Evolutionary conservation across 2,329 filamentous ascomycete genomes (phyloP).

Genomic region (Pseudogymnoascus sp.): DNA sequence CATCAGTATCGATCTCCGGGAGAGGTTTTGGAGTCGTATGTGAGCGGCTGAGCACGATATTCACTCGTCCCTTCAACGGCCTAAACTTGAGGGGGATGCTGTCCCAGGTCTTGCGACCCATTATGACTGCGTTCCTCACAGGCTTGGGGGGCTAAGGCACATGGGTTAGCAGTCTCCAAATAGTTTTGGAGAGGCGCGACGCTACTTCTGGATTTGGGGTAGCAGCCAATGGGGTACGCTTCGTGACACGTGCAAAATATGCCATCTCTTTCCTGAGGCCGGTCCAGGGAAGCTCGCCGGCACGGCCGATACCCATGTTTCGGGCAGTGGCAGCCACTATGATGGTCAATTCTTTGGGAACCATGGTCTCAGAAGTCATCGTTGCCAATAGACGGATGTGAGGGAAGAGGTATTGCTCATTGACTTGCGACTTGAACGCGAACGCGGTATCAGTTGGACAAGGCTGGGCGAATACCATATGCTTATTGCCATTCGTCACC

Average conservation of each 20-base stretch:
- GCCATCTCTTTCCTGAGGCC: conserved; percentile 85
- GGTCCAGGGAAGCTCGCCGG: conserved; percentile 79
- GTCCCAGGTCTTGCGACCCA: conserved; percentile 97
- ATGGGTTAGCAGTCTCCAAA: conserved; percentile 5
- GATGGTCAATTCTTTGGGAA: conserved; percentile 60
- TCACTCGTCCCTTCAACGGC: conserved; percentile 71
- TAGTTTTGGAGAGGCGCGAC: conserved; percentile 8
- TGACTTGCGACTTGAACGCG: background rate
- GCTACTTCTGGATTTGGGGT: background rate
- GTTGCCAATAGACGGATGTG: background rate
- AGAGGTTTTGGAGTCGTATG: conserved; percentile 21
- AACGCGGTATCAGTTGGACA: background rate
- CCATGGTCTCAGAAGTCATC: conserved; percentile 11
- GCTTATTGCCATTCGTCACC: conserved; percentile 2
- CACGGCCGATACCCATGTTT: conserved; percentile 77
- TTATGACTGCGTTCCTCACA: conserved; percentile 71
- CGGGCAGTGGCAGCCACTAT: conserved; percentile 85
- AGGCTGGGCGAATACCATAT: background rate
- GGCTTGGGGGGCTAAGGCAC: background rate
- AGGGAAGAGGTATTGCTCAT: background rate
- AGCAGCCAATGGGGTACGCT: conserved; percentile 43
- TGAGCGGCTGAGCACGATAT: conserved; percentile 68
- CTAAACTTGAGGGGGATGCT: conserved; percentile 72
- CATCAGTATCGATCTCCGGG: conserved; percentile 19
- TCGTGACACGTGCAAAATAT: conserved; percentile 88